Percentiles rank a stretch among this genome's conserved stretches.
These are phyloP conservation scores for Xylaria hypoxylon DNA, from an alignment of 2,329 filamentous ascomycete genomes.

Conservation along the genomic window DNA sequence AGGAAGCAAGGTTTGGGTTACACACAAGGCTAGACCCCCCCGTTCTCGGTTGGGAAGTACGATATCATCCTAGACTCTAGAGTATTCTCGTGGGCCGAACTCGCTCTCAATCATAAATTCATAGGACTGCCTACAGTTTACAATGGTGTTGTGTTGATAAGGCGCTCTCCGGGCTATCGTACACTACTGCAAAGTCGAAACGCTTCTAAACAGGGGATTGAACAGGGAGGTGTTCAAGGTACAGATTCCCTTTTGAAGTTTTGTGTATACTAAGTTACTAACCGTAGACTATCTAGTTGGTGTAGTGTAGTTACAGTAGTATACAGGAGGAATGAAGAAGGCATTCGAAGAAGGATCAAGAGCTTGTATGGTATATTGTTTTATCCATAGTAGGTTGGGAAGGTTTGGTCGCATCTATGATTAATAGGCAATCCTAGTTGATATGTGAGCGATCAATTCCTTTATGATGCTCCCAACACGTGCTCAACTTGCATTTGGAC, in stretches of 20 bases:
- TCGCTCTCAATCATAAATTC: neutral
- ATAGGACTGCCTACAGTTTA: too few species aligned
- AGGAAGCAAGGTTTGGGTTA: neutral
- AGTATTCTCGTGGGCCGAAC: constrained; percentile 5
- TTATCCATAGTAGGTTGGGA: constrained; percentile 4
- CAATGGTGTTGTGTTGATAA: constrained; percentile 19
- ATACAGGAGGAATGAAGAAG: neutral
- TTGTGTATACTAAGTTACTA: too few species aligned
- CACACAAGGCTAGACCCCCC: neutral
- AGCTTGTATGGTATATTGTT: constrained; percentile 12
- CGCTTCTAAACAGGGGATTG: constrained; percentile 10
- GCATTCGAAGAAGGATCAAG: constrained; percentile 6
- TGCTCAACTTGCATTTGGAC: constrained; percentile 36
- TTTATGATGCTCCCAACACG: constrained; percentile 33
- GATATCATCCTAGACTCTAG: neutral
- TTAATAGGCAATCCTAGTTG: constrained; percentile 29
- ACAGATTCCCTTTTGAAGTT: too few species aligned
- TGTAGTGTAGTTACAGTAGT: too few species aligned
- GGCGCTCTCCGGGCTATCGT: constrained; percentile 15
- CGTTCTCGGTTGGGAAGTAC: neutral
- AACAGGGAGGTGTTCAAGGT: neutral
- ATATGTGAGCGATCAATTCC: constrained; percentile 31
- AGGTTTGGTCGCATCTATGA: constrained; percentile 10
- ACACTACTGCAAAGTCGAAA: constrained; percentile 30
- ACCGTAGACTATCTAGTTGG: too few species aligned